A percentile compares a stretch with the other conserved stretches of the same genome.
These are phyloP conservation scores for Proteromonas lacertae DNA, from an alignment of 352 stramenopile genomes.

Conservation along the genomic window DNA sequence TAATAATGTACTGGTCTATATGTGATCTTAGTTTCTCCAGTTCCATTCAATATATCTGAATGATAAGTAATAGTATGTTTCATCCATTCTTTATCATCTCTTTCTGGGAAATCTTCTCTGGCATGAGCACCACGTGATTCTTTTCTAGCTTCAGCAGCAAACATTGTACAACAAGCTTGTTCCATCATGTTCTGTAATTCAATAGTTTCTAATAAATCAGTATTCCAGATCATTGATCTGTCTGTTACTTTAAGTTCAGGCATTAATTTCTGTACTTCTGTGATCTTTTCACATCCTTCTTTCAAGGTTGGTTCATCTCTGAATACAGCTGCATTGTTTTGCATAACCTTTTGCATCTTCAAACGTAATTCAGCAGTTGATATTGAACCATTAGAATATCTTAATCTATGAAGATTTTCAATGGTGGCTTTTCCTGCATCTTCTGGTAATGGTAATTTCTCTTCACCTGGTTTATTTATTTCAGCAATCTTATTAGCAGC, in stretches of 20 bases:
- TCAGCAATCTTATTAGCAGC: conserved; percentile 62
- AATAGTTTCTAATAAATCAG: conserved; percentile 75
- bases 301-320: conserved; percentile 26
- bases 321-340: conserved; percentile 54
- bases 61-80: conserved; percentile 77
- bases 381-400: conserved; percentile 8
- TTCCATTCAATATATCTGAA: conserved; percentile 29
- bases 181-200: conserved; percentile 61
- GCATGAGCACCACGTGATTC: conserved; percentile 74
- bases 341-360: conserved; percentile 44
- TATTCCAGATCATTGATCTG: conserved; percentile 82
- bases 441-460: conserved; percentile 23
- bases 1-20: conserved; percentile 63
- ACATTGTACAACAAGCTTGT: conserved; percentile 66
- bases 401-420: conserved; percentile 5
- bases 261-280: conserved; percentile 48
- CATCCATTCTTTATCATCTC: conserved; percentile 80
- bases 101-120: conserved; percentile 61
- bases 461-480: conserved; percentile 47
- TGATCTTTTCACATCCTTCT: conserved; percentile 37
- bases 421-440: conserved; percentile 33
- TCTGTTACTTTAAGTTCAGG: conserved; percentile 63
- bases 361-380: conserved; percentile 7
- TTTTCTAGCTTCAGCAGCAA: conserved; percentile 60
- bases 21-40: conserved; percentile 26